These are phyloP conservation scores for Apostasia ramifera DNA, from an alignment of 106 monocot species.

Conservation along the genomic window DNA sequence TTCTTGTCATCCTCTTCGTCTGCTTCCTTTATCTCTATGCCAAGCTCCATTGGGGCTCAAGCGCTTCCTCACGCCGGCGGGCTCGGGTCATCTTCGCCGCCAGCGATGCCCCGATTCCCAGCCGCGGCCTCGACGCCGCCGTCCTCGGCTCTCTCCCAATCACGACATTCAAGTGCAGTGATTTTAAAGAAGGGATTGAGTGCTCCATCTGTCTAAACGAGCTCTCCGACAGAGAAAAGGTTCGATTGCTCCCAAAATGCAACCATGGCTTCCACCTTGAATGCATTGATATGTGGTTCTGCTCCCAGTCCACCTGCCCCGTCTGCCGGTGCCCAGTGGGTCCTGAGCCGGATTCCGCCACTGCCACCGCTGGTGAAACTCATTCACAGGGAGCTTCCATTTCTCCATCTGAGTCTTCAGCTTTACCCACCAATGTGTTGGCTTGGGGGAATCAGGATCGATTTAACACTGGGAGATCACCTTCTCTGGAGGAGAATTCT, in stretches of 20 bases:
- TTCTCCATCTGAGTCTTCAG: background rate
- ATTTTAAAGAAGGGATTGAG: constrained; percentile 14
- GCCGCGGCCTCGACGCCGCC: constrained; percentile 15
- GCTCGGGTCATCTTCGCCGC: background rate
- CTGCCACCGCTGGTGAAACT: background rate
- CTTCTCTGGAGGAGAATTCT: background rate
- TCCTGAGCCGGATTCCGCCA: background rate
- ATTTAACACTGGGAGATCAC: constrained; percentile 2
- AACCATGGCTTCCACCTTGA: constrained; percentile 39
- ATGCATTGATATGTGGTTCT: constrained; percentile 55
- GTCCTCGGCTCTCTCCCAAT: constrained; percentile 19
- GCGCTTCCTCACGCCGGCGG: background rate
- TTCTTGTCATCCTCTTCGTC: constrained; percentile 22
- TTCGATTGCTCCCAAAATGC: constrained; percentile 42
- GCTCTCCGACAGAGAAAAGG: constrained; percentile 19
- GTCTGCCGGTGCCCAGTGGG: constrained; percentile 27
- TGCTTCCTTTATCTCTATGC: constrained; percentile 30
- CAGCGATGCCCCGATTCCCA: background rate
- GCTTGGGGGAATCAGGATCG: background rate
- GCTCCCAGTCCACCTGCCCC: constrained; percentile 40
- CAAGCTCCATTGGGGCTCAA: constrained; percentile 7
- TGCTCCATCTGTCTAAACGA: constrained; percentile 28
- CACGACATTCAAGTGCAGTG: background rate
- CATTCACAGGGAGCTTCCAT: background rate
- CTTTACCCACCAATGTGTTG: constrained; percentile 6